Base-by-base conservation (phyloP, 305 asterid species). In the Plantago coronopus region DNA sequence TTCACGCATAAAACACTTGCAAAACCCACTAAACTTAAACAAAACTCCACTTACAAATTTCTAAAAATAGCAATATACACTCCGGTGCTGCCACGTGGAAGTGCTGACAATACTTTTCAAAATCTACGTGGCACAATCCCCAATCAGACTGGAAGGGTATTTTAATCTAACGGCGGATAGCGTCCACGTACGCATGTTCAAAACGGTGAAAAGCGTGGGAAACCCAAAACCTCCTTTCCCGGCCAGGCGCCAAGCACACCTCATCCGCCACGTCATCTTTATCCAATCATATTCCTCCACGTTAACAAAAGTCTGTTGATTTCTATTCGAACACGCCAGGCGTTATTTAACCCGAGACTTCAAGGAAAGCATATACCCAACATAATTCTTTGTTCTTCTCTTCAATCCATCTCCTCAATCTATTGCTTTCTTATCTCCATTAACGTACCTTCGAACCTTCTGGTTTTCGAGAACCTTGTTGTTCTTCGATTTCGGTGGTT, bases 151-250 rank as follows among this genome's bases (percentile, higher is more conserved):
- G 67, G 67, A 69, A 17, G 27, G 40, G 61, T 45, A 23, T 4
- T 2, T 22, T 2, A 37, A 64, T 44, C 62, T 48, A 45, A 64
- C 62, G 54, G 62, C 21, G 9, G 48, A 29, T 43, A 64, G 38
- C 23, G 11, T 10, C n/a, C 56, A 38, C 51, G 51, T 12, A 12
- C 79, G 75, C 72, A 70, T 71, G 90, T 66, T 51, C 34, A 47
- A 58, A 49, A 3, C 2, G 7, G 43, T 62, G 12, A 67, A 64
- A 71, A 71, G 59, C 83, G 84, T 84, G 95, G 55, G 25, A n/a
- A 74, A 62, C 77, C 54, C 42, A 71, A 56, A 61, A 18, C 46
- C 3, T 20, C 55, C 83, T 18, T 82, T 65, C 50, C 74, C 68
- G 22, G 17, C 20, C 77, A 57, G 67, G 69, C 76, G 77, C 79